Evolutionary conservation across 2,329 filamentous ascomycete genomes (phyloP), one percentile per base, ranked within the genome.

Genomic region (Atkinsonella hypoxylon): DNA sequence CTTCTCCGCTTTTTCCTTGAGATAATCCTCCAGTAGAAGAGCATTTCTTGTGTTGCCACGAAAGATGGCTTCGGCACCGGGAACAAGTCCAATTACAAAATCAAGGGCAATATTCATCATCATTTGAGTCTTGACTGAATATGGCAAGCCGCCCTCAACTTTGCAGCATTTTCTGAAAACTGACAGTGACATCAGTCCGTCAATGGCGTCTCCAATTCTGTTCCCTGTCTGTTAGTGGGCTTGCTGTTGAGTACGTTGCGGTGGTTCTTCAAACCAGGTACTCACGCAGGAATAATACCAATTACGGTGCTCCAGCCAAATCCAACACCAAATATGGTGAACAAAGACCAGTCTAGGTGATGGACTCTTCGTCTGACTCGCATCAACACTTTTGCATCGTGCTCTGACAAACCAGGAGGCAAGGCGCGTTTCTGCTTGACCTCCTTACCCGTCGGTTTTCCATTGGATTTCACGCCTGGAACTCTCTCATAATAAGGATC

Each of bases 231-330:
- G 22, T 51, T 9, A 42, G 48, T 18, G 38, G 20, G 18, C 20
- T 12, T 17, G 10, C 45, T 15, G 1, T 36, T 13, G 30, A 18
- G 26, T 26, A 26, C 26, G 26, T 26, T 5, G 26, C 26, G 26
- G 1, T 26, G 26, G 26, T 26, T 26, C 7, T 6, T 26, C 26
- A 5, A 26, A 26, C 3, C 5, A 22, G 26, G 26, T 12, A 77
- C 86, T 75, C 76, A 89, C 79, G 79, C 79, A 58, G 93, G 93
- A 50, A 97, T 67, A 8, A 97, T 64, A 13, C 84, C 93, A 59
- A 97, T 87, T 52, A 95, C 78, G 59, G 84, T 86, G 48, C 87
- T 81, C 89, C 89, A 96, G 50, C 93, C 93, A 62, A 97, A 90
- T 52, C 83, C 80, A 53, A 95, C 77, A 42, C 89, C 89, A 56